Conservation (phyloP, 495 filamentous ascomycete genomes). For the Haplographium delicatum region DNA sequence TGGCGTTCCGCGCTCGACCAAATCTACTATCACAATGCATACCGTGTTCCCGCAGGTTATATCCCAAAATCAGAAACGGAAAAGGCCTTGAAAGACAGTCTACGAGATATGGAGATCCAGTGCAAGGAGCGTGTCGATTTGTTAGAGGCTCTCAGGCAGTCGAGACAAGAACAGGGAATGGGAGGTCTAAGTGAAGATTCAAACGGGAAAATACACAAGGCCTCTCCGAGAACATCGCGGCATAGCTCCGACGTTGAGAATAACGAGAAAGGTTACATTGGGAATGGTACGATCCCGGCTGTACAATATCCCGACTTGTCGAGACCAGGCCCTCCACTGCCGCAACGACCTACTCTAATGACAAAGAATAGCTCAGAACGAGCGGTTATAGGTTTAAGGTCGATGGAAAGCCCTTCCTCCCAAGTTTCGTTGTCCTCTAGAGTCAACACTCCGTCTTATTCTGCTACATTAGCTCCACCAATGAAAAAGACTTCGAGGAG, state of each 20-base stretch:
- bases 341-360: conserved; percentile 49
- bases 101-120: conserved; percentile 80
- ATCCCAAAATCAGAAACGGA: conserved; percentile 80
- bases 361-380: conserved; percentile 49
- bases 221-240: conserved; percentile 9
- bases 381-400: conserved; percentile 26
- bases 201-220: conserved; percentile 21
- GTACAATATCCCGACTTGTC: conserved; percentile 73
- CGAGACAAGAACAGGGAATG: conserved; percentile 44
- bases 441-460: conserved; percentile 19
- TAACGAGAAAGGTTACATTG: conserved; percentile 57
- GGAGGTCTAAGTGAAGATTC: conserved; percentile 8
- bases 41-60: conserved; percentile 62
- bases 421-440: conserved; percentile 6
- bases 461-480: conserved; percentile 33
- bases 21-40: conserved; percentile 82
- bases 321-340: conserved; percentile 54
- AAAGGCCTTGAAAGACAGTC: conserved; percentile 70
- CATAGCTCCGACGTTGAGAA: conserved; percentile 18
- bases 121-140: conserved; percentile 92
- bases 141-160: conserved; percentile 72
- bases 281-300: conserved; percentile 73
- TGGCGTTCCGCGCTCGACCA: conserved; percentile 90
- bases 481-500: conserved; percentile 50
- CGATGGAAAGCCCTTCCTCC: conserved; percentile 3